These are phyloP conservation scores for Zygotorulaspora florentina DNA, from an alignment of 805 yeast genomes.

Conservation along the genomic window DNA sequence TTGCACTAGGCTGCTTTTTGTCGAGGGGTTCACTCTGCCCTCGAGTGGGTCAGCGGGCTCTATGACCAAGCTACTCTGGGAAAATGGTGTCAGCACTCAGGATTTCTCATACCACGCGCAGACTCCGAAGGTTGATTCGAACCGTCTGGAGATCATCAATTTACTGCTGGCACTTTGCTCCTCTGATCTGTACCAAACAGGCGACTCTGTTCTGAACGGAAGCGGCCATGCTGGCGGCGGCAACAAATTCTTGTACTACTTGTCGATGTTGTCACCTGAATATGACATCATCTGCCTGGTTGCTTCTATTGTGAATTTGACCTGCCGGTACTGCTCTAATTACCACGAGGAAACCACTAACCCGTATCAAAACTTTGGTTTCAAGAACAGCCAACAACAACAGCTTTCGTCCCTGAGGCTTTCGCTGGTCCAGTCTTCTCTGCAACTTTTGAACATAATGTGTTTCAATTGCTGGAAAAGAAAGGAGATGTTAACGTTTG, in stretches of 20 bases:
- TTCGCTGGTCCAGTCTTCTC: constrained; percentile 48
- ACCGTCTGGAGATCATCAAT: constrained; percentile 64
- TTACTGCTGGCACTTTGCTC: constrained; percentile 60
- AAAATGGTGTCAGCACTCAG: constrained; percentile 63
- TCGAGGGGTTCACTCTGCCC: constrained; percentile 30
- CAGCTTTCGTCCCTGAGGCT: constrained; percentile 33
- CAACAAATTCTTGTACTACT: constrained; percentile 54
- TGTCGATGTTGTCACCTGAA: constrained; percentile 49
- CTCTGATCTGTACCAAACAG: constrained; percentile 51
- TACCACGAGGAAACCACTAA: constrained; percentile 31
- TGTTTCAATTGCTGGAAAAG: constrained; percentile 8
- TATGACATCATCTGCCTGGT: constrained; percentile 47
- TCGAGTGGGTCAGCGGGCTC: constrained; percentile 24
- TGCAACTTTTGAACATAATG: constrained; percentile 60
- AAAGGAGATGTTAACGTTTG: constrained; percentile 4
- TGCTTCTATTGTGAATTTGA: constrained; percentile 65
- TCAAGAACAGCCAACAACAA: constrained; percentile 21
- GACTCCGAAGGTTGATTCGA: constrained; percentile 48
- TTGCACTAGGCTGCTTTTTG: constrained; percentile 26
- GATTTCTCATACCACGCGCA: constrained; percentile 34
- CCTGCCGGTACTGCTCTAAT: constrained; percentile 47
- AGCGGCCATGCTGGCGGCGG: constrained; percentile 25
- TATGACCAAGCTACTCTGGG: constrained; percentile 56
- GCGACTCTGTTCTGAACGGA: constrained; percentile 40
- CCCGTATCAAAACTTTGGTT: constrained; percentile 16